Evolutionary conservation across 2,329 filamentous ascomycete species (phyloP), one percentile per base, ranked within the genome.

Genomic region (Diplodia scrobiculata): DNA sequence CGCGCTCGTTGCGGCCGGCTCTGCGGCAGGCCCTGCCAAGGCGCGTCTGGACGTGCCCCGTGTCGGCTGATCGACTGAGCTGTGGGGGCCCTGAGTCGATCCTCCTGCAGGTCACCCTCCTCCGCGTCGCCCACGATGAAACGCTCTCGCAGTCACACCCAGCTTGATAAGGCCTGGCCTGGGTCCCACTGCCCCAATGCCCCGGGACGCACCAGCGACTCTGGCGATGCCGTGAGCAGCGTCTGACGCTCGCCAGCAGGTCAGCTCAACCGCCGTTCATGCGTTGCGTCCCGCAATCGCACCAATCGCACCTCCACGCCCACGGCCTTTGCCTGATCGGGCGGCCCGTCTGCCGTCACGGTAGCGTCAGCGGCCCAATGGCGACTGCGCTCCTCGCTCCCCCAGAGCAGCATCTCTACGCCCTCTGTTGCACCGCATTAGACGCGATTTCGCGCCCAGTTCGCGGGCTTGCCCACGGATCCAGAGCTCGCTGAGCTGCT

Each of bases 21-120:
- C 25, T 4, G 53, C 52, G 32, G 11, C n/a, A 53, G 51, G 63
- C 63, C 63, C 53, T 66, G 63, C 63, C 63, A 66, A 55, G 63
- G 19, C 51, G 63, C 50, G 50, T 36, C 34, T 36, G 34, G 34
- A 36, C 34, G 34, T 10, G 34, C 34, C 34, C 34, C 34, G 58
- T 38, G 60, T 63, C 60, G 47, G 60, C 60, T 63, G 60, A 63
- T 63, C 60, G 60, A 38, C 60, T 63, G 47, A 34, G 38, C 19
- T 38, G 41, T 32, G 29, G 45, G 27, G 58, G 53, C 53, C 58
- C 41, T 51, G 47, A 47, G 47, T 38, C 60, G 47, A 32, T 48
- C 50, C 17, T 6, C n/a, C 51, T 36, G 29, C 29, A 11, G 2
- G 17, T 34, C 38, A 19, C 19, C 7, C 29, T 32, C 29, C 29